Evolutionary conservation across 108 stramenopile genomes (phyloP).

Genomic region (Parietichytrium sp.): DNA sequence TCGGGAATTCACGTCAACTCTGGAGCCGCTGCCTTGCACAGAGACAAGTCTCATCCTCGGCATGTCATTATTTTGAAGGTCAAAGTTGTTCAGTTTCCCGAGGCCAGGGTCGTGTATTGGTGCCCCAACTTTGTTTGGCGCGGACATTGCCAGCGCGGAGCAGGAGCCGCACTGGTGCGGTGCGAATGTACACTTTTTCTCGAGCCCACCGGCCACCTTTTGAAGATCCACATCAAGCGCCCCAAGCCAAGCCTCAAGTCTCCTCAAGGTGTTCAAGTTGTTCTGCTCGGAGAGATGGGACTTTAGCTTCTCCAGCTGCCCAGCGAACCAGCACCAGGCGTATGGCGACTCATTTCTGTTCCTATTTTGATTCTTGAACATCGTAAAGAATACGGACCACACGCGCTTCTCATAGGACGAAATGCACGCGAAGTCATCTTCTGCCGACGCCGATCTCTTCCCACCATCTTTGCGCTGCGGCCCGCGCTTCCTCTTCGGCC

Average conservation of each 20-base stretch:
- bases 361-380: conserved; percentile 32
- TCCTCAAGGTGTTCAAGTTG: neutral
- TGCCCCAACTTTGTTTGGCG: neutral
- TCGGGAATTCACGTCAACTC: neutral
- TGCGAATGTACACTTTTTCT: conserved; percentile 2
- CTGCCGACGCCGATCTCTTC: neutral
- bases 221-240: conserved; percentile 5
- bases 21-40: neutral
- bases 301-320: conserved; percentile 39
- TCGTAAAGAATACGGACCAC: conserved; percentile 37
- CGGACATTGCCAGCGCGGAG: conserved; percentile 19
- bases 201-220: neutral
- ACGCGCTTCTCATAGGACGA: neutral
- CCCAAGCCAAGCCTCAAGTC: conserved; percentile 30
- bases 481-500: conserved; percentile 35
- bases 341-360: neutral
- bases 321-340: conserved; percentile 28
- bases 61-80: neutral
- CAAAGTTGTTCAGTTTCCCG: conserved; percentile 2
- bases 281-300: neutral
- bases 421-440: conserved; percentile 16
- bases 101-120: neutral
- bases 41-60: neutral
- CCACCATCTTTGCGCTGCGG: neutral
- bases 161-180: conserved; percentile 9